phyloP scores from a whole-genome alignment of 2,329 filamentous ascomycete genomes.

The Thielaviopsis musarum region DNA sequence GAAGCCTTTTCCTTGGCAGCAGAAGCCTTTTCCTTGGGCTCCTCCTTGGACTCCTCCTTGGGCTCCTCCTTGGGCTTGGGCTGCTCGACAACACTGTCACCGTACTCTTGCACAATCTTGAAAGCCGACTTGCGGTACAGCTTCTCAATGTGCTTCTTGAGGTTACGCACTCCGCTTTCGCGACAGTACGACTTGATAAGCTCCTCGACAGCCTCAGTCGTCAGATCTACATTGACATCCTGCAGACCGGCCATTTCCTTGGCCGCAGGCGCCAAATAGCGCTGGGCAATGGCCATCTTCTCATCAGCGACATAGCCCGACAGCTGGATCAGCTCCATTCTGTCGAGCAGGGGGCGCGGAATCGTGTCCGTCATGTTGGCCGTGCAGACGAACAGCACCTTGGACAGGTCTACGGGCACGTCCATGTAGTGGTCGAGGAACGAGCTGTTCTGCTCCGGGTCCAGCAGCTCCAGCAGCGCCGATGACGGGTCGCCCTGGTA shows the following conservation, averaged over 20 bases:
- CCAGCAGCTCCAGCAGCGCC: slow-evolving; percentile 79
- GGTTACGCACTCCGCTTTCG: slow-evolving; percentile 87
- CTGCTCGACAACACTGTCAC: slow-evolving; percentile 61
- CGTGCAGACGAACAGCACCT: slow-evolving; percentile 96
- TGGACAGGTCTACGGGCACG: slow-evolving; percentile 89
- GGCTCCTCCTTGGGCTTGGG: slow-evolving; percentile 57
- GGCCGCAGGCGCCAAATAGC: slow-evolving; percentile 83
- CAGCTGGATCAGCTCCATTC: slow-evolving; percentile 94
- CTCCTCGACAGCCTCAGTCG: slow-evolving; percentile 78
- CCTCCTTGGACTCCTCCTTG: slow-evolving; percentile 27
- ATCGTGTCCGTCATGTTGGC: slow-evolving; percentile 99
- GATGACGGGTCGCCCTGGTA: slow-evolving; percentile 95
- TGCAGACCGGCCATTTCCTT: slow-evolving; percentile 85
- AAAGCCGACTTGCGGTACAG: slow-evolving; percentile 93
- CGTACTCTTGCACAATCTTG: slow-evolving; percentile 90
- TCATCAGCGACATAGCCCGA: slow-evolving; percentile 96
- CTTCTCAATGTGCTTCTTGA: slow-evolving; percentile 99
- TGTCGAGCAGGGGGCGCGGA: slow-evolving; percentile 77
- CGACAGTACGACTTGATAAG: slow-evolving; percentile 97
- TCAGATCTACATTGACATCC: slow-evolving; percentile 75
- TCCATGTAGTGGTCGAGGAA: slow-evolving; percentile 99
- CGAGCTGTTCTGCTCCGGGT: slow-evolving; percentile 92
- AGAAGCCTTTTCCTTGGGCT: slow-evolving; percentile 20
- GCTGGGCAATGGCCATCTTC: slow-evolving; percentile 95
- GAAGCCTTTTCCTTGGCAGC: slow-evolving; percentile 10